Conservation (phyloP, 1,284 basidiomycete species). For the Mycosarcoma maydis region DNA sequence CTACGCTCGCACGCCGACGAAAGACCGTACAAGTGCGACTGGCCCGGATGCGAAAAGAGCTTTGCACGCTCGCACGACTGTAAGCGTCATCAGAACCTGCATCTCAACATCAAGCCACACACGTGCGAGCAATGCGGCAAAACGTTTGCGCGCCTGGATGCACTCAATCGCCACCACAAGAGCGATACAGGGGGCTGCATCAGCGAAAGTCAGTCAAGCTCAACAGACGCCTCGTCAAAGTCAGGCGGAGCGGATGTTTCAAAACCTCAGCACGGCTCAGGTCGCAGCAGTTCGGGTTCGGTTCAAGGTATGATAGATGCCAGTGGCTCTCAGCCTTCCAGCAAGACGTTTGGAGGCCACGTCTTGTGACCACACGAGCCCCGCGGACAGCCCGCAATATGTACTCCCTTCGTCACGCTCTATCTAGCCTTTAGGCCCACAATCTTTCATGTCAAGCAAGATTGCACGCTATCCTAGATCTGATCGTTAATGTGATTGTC, state of each 20-base stretch:
- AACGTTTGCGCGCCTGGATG: slow-evolving; percentile 91
- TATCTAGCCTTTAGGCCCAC: too few species aligned
- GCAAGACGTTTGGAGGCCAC: slow-evolving; percentile 40
- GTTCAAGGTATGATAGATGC: background rate
- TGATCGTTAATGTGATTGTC: too few species aligned
- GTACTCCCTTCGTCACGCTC: too few species aligned
- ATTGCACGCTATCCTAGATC: too few species aligned
- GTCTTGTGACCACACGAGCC: slow-evolving; percentile 16
- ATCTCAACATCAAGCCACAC: slow-evolving; percentile 84
- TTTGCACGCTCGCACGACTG: slow-evolving; percentile 96
- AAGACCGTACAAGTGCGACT: slow-evolving; percentile 89
- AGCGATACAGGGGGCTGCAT: slow-evolving; percentile 54
- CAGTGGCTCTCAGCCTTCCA: background rate
- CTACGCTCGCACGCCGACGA: slow-evolving; percentile 95
- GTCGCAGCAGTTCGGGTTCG: slow-evolving; percentile 7
- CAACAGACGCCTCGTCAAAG: slow-evolving; percentile 18
- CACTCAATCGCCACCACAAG: slow-evolving; percentile 74
- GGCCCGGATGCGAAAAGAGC: slow-evolving; percentile 90
- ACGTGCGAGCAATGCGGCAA: slow-evolving; percentile 91
- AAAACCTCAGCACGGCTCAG: slow-evolving; percentile 12
- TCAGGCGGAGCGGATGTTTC: background rate
- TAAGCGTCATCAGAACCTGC: slow-evolving; percentile 76
- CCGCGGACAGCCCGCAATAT: background rate
- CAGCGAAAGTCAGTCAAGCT: slow-evolving; percentile 33
- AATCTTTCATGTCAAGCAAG: too few species aligned